Evolutionary conservation across 306 rosid species (phyloP).

Genomic region (Luffa aegyptiaca): DNA sequence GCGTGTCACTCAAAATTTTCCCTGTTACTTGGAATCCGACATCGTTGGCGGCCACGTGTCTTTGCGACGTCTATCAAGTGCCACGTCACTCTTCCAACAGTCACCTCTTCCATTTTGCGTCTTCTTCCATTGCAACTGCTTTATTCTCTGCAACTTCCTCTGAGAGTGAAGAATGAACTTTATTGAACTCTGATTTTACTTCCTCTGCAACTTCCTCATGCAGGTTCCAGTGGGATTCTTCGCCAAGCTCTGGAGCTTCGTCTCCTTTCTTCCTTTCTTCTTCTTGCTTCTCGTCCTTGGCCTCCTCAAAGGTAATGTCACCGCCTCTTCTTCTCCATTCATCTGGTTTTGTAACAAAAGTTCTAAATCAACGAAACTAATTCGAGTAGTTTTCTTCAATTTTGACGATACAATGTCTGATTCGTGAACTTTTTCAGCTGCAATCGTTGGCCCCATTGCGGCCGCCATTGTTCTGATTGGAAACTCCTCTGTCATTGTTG

Average conservation of each 20-base stretch:
- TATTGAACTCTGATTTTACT: not conserved
- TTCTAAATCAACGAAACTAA: not conserved
- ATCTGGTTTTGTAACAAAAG: no score
- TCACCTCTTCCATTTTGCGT: not conserved
- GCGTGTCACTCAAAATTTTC: not conserved
- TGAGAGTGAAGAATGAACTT: not conserved
- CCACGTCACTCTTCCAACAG: not conserved
- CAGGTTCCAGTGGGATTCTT: constrained; percentile 26
- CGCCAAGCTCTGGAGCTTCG: constrained; percentile 40
- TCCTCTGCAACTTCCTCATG: constrained; percentile 18
- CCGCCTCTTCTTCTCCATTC: not conserved
- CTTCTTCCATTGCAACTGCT: not conserved
- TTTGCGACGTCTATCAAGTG: not conserved
- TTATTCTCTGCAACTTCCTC: not conserved
- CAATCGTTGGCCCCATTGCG: constrained; percentile 39
- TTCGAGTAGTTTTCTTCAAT: not conserved
- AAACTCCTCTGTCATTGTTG: constrained; percentile 49
- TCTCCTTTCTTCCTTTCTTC: constrained; percentile 63
- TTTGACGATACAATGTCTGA: not conserved
- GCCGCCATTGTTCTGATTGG: constrained; percentile 36
- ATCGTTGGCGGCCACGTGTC: not conserved
- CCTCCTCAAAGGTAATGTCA: constrained; percentile 48
- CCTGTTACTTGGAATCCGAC: no score
- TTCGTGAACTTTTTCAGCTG: constrained; percentile 22
- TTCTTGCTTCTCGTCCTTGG: constrained; percentile 49